phyloP scores from a whole-genome alignment of 1,284 basidiomycete species.

The Boletellus deceptivus region DNA sequence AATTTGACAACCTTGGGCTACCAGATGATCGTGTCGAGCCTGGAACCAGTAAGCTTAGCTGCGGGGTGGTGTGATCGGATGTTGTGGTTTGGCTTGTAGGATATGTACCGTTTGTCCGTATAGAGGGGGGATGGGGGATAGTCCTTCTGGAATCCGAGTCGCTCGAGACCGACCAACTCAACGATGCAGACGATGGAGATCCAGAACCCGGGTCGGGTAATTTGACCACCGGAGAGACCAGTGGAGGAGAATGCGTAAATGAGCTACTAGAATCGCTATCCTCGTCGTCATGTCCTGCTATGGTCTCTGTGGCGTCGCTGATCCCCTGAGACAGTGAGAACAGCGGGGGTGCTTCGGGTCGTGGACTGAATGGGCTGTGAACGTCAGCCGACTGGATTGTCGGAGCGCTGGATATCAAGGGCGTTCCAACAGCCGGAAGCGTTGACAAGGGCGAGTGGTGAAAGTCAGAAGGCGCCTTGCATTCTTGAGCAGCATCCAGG shows the following conservation, averaged over 20 bases:
- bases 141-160: constrained; percentile 21
- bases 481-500: constrained; percentile 7
- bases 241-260: constrained; percentile 28
- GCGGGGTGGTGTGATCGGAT: constrained; percentile 20
- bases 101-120: constrained; percentile 6
- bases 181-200: constrained; percentile 29
- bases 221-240: constrained; percentile 32
- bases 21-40: constrained; percentile 11
- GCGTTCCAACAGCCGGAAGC: constrained; percentile 33
- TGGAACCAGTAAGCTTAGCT: constrained; percentile 32
- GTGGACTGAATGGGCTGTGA: constrained; percentile 32
- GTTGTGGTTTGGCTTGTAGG: constrained; percentile 6
- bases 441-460: constrained; percentile 35
- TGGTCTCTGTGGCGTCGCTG: not conserved
- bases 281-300: constrained; percentile 12
- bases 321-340: constrained; percentile 24
- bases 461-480: constrained; percentile 19
- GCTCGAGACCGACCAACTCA: constrained; percentile 34
- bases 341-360: constrained; percentile 21
- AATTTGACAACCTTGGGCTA: constrained; percentile 17
- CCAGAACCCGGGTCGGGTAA: constrained; percentile 25
- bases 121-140: constrained; percentile 8
- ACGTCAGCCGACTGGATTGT: constrained; percentile 14
- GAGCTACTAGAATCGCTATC: constrained; percentile 24
- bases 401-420: constrained; percentile 17